Percentiles rank a stretch among this genome's conserved stretches.
phyloP scores from a whole-genome alignment of 208 protist species.

The Trypanosoma theileri region DNA sequence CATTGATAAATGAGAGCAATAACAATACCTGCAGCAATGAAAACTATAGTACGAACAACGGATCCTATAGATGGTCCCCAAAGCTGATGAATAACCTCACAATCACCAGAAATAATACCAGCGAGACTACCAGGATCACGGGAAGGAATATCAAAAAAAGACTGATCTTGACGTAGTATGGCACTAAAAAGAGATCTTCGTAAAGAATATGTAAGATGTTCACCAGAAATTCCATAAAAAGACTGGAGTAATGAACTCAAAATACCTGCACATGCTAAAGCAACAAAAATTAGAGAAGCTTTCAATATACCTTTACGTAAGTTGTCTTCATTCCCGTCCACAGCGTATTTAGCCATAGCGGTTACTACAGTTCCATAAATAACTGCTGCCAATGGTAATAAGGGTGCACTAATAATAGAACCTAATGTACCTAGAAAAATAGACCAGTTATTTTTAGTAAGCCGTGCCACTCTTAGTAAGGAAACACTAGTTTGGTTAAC shows the following conservation, averaged over 20 bases:
- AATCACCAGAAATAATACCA: slow-evolving; percentile 35
- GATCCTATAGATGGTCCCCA: slow-evolving; percentile 31
- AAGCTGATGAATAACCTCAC: slow-evolving; percentile 35
- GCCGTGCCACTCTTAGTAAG: slow-evolving; percentile 18
- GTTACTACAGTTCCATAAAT: slow-evolving; percentile 25
- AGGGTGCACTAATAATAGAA: slow-evolving; percentile 20
- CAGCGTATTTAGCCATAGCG: slow-evolving; percentile 21
- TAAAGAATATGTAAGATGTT: slow-evolving; percentile 31
- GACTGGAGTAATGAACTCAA: slow-evolving; percentile 15
- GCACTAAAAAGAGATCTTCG: slow-evolving; percentile 27
- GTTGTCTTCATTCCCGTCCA: slow-evolving; percentile 13
- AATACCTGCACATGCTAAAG: slow-evolving; percentile 18
- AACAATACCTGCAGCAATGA: slow-evolving; percentile 27
- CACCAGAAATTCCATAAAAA: slow-evolving; percentile 37
- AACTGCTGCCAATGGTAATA: slow-evolving; percentile 20
- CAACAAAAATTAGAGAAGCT: slow-evolving; percentile 28
- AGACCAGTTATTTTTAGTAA: slow-evolving; percentile 21
- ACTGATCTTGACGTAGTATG: slow-evolving; percentile 39
- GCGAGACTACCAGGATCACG: slow-evolving; percentile 27
- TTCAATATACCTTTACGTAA: slow-evolving; percentile 19
- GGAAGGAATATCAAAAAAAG: slow-evolving; percentile 42
- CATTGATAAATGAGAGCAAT: slow-evolving; percentile 32
- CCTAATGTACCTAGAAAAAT: slow-evolving; percentile 30
- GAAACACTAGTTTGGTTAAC: slow-evolving; percentile 23
- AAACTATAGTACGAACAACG: slow-evolving; percentile 17